phyloP scores from a whole-genome alignment of 805 yeast species.

The Dipodascopsis tothii region DNA sequence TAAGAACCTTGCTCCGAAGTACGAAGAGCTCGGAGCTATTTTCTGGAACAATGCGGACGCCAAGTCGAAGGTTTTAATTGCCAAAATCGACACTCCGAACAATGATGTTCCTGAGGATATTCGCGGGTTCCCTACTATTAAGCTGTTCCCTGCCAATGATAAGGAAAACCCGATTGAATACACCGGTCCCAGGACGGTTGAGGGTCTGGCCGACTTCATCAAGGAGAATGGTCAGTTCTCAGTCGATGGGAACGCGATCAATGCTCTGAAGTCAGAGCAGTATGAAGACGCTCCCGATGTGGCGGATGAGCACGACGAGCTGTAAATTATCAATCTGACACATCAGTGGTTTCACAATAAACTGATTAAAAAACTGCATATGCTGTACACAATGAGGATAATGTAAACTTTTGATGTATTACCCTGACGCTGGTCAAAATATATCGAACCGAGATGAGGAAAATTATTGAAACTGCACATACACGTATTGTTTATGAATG shows the following conservation, averaged over 20 bases:
- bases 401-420: not conserved
- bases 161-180: constrained; percentile 58
- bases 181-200: constrained; percentile 66
- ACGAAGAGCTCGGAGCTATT: constrained; percentile 74
- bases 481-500: not conserved
- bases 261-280: constrained; percentile 21
- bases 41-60: constrained; percentile 47
- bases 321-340: constrained; percentile 10
- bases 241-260: constrained; percentile 47
- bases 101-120: constrained; percentile 78
- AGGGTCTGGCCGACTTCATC: constrained; percentile 62
- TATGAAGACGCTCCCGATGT: constrained; percentile 30
- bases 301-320: constrained; percentile 24
- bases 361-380: no score
- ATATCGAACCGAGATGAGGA: not conserved
- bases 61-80: constrained; percentile 56
- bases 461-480: not conserved
- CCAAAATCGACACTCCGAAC: constrained; percentile 80
- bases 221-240: constrained; percentile 57
- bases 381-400: not conserved
- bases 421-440: not conserved
- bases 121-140: constrained; percentile 86
- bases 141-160: constrained; percentile 82
- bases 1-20: constrained; percentile 80
- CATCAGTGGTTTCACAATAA: not conserved